Conservation (phyloP, 2,329 filamentous ascomycete species). For the Didymella pinodella region DNA sequence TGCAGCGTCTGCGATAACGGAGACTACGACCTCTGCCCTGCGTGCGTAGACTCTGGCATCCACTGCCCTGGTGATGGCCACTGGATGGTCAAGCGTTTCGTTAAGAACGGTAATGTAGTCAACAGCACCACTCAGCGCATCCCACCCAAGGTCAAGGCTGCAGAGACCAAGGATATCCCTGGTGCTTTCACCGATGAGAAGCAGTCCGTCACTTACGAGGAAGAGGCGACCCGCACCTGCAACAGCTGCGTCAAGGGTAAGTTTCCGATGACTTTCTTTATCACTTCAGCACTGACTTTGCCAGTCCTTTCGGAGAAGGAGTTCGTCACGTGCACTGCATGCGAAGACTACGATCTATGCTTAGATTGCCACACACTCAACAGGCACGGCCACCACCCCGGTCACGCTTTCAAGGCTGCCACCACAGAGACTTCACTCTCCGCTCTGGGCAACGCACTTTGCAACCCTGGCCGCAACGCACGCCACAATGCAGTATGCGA, state of each 20-base stretch:
- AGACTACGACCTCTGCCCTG: slow-evolving; percentile 90
- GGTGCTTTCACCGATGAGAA: slow-evolving; percentile 57
- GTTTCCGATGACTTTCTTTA: slow-evolving; percentile 18
- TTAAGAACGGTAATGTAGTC: slow-evolving; percentile 79
- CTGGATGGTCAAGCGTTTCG: slow-evolving; percentile 92
- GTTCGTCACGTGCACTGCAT: slow-evolving; percentile 84
- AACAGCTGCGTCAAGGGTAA: slow-evolving; percentile 72
- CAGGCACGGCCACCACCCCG: slow-evolving; percentile 89
- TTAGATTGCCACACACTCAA: slow-evolving; percentile 77
- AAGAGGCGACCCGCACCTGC: slow-evolving; percentile 69
- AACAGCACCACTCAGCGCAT: slow-evolving; percentile 87
- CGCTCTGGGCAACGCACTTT: slow-evolving; percentile 71
- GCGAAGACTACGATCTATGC: slow-evolving; percentile 94
- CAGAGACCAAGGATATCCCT: slow-evolving; percentile 51
- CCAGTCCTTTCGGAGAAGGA: slow-evolving; percentile 74
- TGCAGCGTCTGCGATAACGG: slow-evolving; percentile 92
- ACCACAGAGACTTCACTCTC: slow-evolving; percentile 63
- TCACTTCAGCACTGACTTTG: slow-evolving; percentile 34
- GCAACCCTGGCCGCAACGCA: slow-evolving; percentile 80
- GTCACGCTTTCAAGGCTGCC: slow-evolving; percentile 78
- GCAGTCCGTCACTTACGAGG: slow-evolving; percentile 49
- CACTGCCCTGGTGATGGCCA: slow-evolving; percentile 81
- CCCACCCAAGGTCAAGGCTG: slow-evolving; percentile 65
- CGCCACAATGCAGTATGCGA: slow-evolving; percentile 92
- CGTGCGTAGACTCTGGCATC: slow-evolving; percentile 77